Evolutionary conservation across 805 yeast species (phyloP), one percentile per base, ranked within the genome.

Genomic region (Saccharomyces cerevisiae): DNA sequence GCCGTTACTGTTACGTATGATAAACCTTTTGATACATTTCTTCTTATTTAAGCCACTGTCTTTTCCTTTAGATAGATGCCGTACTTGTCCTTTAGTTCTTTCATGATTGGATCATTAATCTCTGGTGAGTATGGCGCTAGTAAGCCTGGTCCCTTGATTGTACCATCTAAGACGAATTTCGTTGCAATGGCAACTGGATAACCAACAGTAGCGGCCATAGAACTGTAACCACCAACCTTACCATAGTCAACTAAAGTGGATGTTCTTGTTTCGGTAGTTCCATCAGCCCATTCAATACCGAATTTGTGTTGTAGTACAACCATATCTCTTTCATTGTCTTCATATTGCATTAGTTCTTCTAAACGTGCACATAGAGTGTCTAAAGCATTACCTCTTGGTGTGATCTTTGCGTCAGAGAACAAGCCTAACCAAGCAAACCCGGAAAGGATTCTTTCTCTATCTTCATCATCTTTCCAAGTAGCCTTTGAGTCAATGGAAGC

Each of bases 181-280:
- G 87, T 79, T 30, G 98, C 99, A 71, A 94, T 96, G 53, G 97
- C 97, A 76, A 96, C 92, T 62, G 99, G 99, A 59, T 90, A 92
- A 78, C 99, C 99, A 53, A 94, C 99, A 60, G 89, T 82, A 72
- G 92, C 91, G 62, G 99, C 99, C 99, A 94, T 94, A 36, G 98
- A 91, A 46, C 96, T 86, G 84, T 92, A 94, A 53, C 94, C 92
- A 57, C 91, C 89, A 53, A 79, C 77, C 58, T 81, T 76, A 77
- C 99, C 99, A 74, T 88, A 89, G 73, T 90, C 96, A 41, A 91
- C 92, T 69, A 94, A 78, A 56, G 99, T 94, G 22, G 97, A 87
- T 55, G 98, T 91, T 80, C 98, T 90, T 59, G 85, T 81, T 77
- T 94, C 98, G 53, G 79, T 81, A 61, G 82, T 73, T 62, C 98